These are phyloP conservation scores for Podila horticola DNA, from an alignment of 192 early-diverging fungal species.

Conservation along the genomic window DNA sequence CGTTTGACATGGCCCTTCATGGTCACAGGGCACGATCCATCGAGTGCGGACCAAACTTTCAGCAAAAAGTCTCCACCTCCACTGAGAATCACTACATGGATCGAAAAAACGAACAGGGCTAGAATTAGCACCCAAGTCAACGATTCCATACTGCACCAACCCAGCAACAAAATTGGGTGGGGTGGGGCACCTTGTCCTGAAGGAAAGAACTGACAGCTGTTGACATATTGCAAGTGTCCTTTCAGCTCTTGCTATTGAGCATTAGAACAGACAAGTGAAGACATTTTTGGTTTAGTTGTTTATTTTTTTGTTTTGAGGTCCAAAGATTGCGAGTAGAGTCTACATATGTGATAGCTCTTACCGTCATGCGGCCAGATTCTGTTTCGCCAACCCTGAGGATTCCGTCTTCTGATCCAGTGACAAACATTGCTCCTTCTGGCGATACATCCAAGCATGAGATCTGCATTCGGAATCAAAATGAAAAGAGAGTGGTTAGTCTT, in stretches of 20 bases:
- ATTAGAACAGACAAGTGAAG: not conserved
- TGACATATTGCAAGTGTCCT: constrained; percentile 77
- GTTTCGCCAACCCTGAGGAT: constrained; percentile 54
- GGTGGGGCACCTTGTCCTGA: constrained; percentile 69
- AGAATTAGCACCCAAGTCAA: not conserved
- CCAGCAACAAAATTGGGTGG: not conserved
- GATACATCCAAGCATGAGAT: constrained; percentile 57
- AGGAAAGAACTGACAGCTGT: constrained; percentile 76
- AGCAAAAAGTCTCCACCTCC: constrained; percentile 75
- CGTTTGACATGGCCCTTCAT: constrained; percentile 73
- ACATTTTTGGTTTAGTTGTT: not conserved
- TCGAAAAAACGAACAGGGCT: not conserved
- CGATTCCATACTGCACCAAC: not conserved
- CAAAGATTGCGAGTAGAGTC: not conserved
- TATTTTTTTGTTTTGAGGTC: not conserved
- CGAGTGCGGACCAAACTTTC: constrained; percentile 78
- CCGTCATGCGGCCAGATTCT: constrained; percentile 46
- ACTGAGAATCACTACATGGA: constrained; percentile 65
- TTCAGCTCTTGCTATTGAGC: constrained; percentile 54
- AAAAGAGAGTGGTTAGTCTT: not conserved
- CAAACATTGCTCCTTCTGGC: constrained; percentile 58
- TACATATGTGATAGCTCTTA: constrained; percentile 9
- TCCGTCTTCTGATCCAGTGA: constrained; percentile 50
- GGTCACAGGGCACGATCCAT: constrained; percentile 79
- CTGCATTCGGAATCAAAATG: constrained; percentile 19